Evolutionary conservation across 1,284 basidiomycete genomes (phyloP), one percentile per base, ranked within the genome.

Genomic region (Inonotus hispidus): DNA sequence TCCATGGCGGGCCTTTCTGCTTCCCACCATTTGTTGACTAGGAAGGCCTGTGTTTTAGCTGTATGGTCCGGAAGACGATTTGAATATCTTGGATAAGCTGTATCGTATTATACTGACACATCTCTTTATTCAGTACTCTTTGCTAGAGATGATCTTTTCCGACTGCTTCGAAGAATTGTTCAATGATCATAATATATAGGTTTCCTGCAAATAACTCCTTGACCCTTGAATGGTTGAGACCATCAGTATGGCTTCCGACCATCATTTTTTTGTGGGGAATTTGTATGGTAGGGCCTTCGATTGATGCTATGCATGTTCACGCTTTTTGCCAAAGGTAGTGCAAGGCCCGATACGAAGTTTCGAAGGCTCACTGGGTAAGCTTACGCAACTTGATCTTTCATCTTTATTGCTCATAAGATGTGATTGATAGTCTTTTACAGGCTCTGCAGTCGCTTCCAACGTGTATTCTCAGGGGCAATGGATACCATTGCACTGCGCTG

Each of bases 191-290:
- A 37, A 27, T 39, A 35, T 45, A 13, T 16, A 81, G n/a, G 78
- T 84, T 87, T n/a, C 86, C 87, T 6, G 86, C 84, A n/a, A 88
- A 88, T 64, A 71, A n/a, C n/a, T 89, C 1, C 81, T 90, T 67
- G 72, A 3, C 8, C 68, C 72, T 91, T 58, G 90, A 89, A 69
- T 80, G 83, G 25, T 74, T 90, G 19, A 76, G 84, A 1, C 87
- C 87, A 0, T 85, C 82, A 1, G 71, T 87, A 53, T 85, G 82
- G 85, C 72, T 89, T 19, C 85, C 81, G 32, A 64, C 74, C 53
- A 75, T 83, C 62, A 87, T 88, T 84, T 61, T 85, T 3, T 68
- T 82, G 21, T 90, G 88, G 84, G 88, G 88, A 7, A 69, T 90
- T 32, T 32, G 32, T 32, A 32, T 8, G 8, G 32, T 32, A 32